Evolutionary conservation across 129 eudicot genomes (phyloP), one percentile per base, ranked within the genome.

Genomic region (Rutidosis leptorrhynchoides): DNA sequence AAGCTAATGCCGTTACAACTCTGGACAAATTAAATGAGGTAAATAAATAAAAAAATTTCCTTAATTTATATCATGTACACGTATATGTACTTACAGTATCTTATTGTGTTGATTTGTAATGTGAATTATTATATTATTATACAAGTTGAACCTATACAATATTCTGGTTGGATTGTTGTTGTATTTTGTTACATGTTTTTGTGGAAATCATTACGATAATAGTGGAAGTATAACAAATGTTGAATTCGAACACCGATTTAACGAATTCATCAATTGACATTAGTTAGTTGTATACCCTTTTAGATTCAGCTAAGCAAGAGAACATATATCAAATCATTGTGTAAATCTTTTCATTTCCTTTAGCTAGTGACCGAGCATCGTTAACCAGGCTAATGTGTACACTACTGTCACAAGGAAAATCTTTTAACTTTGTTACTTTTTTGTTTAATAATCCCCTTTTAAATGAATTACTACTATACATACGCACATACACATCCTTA

Each of bases 1-100:
- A 80, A 67, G 56, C 80, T 60, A 80, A 71, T 80, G 74, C 84
- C 4, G 80, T 80, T 40, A 29, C 67, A 26, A 29, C 79, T 46
- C 49, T 75, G 52, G 79, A 75, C 69, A 75, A 75, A 67, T 63
- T 81, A 49, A 76, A 81, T 37, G 46, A 40, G 46, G 46, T 40
- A 40, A n/a, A n/a, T n/a, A n/a, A n/a, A n/a, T n/a, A n/a, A n/a
- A n/a, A n/a, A n/a, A n/a, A n/a, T n/a, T n/a, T n/a, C n/a, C n/a
- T n/a, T n/a, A n/a, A n/a, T n/a, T n/a, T n/a, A n/a, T n/a, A n/a
- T 40, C n/a, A 40, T 40, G 46, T 12, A 11, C 46, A 40, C 46
- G 4, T 40, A 40, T 53, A 4, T 56, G 65, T 73, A 65, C 45
- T 73, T 64, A 9, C 64, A 49, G 16, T 1, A 25, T 64, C 22